These are phyloP conservation scores for Grosmannia serpens DNA, from an alignment of 2,329 filamentous ascomycete species.

Conservation along the genomic window DNA sequence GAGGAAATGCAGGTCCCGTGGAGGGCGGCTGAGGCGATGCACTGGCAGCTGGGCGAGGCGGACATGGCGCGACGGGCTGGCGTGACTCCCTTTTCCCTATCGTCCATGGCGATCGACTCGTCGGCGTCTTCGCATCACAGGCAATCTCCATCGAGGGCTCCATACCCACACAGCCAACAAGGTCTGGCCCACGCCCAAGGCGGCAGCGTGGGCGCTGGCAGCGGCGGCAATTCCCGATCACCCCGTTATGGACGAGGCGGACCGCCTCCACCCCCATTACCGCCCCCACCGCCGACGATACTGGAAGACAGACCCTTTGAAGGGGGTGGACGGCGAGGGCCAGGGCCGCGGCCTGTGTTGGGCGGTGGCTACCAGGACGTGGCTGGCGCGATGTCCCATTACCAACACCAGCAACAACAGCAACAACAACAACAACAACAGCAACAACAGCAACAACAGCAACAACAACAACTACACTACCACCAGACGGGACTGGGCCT, in stretches of 20 bases:
- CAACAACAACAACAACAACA: slow-evolving; percentile 7
- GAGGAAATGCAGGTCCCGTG: slow-evolving; percentile 93
- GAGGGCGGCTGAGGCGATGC: slow-evolving; percentile 94
- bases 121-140: slow-evolving; percentile 16
- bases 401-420: slow-evolving; percentile 16
- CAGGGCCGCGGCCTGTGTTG: not conserved
- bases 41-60: slow-evolving; percentile 87
- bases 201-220: slow-evolving; percentile 21
- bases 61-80: slow-evolving; percentile 93
- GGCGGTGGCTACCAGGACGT: not conserved
- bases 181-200: too few relatives aligned
- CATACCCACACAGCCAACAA: slow-evolving; percentile 13
- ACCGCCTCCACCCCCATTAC: slow-evolving; percentile 4
- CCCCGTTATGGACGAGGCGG: slow-evolving; percentile 29
- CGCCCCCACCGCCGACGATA: slow-evolving; percentile 1
- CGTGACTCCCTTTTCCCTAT: slow-evolving; percentile 71
- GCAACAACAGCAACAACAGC: slow-evolving; percentile 12
- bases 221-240: slow-evolving; percentile 18
- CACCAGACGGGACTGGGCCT: slow-evolving; percentile 27
- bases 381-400: not conserved
- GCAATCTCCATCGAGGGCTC: slow-evolving; percentile 23
- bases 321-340: not conserved
- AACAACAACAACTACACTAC: slow-evolving; percentile 15
- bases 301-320: not conserved
- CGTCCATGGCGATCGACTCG: slow-evolving; percentile 35